Percentiles rank a stretch among this genome's conserved stretches.
These are phyloP conservation scores for Silene latifolia DNA, from an alignment of 148 eudicot genomes.

Conservation along the genomic window DNA sequence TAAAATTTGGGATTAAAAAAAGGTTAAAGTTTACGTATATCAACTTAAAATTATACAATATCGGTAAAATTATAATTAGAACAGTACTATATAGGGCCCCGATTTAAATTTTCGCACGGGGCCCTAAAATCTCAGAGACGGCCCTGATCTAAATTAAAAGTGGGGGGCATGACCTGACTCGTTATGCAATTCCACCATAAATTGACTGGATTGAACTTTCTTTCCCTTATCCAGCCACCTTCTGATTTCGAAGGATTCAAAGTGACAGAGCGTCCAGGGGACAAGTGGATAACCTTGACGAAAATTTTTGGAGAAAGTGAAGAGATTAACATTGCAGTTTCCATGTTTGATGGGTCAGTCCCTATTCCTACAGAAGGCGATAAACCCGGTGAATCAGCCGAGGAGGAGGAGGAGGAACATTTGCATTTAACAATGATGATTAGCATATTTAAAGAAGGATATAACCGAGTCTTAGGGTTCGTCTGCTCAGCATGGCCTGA, in stretches of 20 bases:
- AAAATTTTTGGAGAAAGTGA: slow-evolving; percentile 62
- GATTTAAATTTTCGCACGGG: too few relatives aligned
- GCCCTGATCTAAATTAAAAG: background rate
- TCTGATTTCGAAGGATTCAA: slow-evolving; percentile 51
- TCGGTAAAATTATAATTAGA: too few relatives aligned
- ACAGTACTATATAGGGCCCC: too few relatives aligned
- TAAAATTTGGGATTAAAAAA: too few relatives aligned
- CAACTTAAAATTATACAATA: too few relatives aligned
- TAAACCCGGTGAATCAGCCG: slow-evolving; percentile 22
- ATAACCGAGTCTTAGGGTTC: slow-evolving; percentile 53
- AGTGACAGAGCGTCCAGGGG: slow-evolving; percentile 67
- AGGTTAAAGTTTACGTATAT: too few relatives aligned
- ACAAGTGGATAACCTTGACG: slow-evolving; percentile 75
- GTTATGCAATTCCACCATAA: too few relatives aligned
- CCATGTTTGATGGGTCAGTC: slow-evolving; percentile 72
- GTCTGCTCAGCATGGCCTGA: slow-evolving; percentile 91
- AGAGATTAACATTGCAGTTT: slow-evolving; percentile 77
- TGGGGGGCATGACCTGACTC: background rate
- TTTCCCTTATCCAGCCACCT: slow-evolving; percentile 40
- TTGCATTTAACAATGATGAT: slow-evolving; percentile 64
- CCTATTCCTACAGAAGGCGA: slow-evolving; percentile 46
- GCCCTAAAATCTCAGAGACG: too few relatives aligned
- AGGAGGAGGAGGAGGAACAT: slow-evolving; percentile 44
- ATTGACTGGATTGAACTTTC: background rate
- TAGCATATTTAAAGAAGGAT: slow-evolving; percentile 55